Evolutionary conservation across 306 rosid species (phyloP).

Genomic region (Rosa rugosa): DNA sequence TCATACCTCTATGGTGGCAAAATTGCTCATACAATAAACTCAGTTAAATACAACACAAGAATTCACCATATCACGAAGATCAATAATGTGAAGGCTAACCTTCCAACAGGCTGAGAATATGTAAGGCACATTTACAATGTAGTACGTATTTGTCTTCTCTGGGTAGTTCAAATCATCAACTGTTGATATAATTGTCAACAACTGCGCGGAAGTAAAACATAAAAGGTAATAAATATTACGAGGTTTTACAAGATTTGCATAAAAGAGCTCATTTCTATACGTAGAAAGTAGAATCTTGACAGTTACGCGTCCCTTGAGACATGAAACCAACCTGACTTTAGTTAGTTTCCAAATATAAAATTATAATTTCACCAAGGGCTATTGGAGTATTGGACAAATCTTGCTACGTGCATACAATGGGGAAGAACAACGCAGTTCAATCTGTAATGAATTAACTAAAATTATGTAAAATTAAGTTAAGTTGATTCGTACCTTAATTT

Average conservation of each 20-base stretch:
- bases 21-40: conserved; percentile 11
- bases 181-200: conserved; percentile 73
- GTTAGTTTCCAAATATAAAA: neutral
- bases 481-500: conserved; percentile 57
- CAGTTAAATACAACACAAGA: conserved; percentile 9
- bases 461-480: neutral
- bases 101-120: conserved; percentile 97
- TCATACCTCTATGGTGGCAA: neutral
- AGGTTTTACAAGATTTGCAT: neutral
- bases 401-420: neutral
- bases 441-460: neutral
- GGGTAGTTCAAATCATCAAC: conserved; percentile 97
- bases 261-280: neutral
- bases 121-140: conserved; percentile 81
- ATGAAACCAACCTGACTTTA: neutral
- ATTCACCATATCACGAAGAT: conserved; percentile 17
- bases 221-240: conserved; percentile 8
- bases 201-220: conserved; percentile 50
- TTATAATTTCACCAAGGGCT: neutral
- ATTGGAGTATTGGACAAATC: neutral
- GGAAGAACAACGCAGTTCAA: neutral
- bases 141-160: conserved; percentile 86
- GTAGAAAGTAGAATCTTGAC: neutral
- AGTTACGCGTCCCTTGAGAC: neutral
- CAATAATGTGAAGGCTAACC: conserved; percentile 45